A percentile compares a stretch with the other conserved stretches of the same genome.
phyloP scores from a whole-genome alignment of 192 early-diverging fungal genomes.

The Ambispora gerdemannii region DNA sequence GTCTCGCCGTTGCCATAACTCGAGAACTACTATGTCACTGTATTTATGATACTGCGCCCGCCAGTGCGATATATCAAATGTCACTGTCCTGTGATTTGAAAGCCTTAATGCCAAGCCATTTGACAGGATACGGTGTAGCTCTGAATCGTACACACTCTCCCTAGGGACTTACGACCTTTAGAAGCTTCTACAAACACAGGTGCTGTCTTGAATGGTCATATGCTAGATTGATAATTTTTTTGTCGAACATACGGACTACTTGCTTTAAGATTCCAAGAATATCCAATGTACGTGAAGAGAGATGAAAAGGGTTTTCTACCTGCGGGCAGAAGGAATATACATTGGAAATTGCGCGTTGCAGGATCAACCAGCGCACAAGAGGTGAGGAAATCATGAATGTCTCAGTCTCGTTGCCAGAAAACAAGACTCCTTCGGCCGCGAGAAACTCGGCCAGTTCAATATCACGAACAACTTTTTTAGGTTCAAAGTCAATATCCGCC shows the following conservation, averaged over 20 bases:
- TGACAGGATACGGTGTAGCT: slow-evolving; percentile 31
- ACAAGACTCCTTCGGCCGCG: slow-evolving; percentile 11
- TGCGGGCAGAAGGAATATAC: no score
- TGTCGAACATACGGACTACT: slow-evolving; percentile 30
- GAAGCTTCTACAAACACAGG: slow-evolving; percentile 7
- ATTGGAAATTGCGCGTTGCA: slow-evolving; percentile 11
- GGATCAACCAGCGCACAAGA: slow-evolving; percentile 19
- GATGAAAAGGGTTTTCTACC: no score
- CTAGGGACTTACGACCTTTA: slow-evolving; percentile 23
- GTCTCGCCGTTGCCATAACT: slow-evolving; percentile 32
- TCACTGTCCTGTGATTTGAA: slow-evolving; percentile 31
- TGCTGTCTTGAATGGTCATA: slow-evolving; percentile 31
- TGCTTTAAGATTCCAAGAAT: slow-evolving; percentile 31
- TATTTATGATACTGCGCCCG: slow-evolving; percentile 5
- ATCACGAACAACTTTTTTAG: slow-evolving; percentile 3
- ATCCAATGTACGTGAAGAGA: no score
- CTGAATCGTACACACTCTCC: slow-evolving; percentile 35
- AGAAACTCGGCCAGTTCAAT: slow-evolving; percentile 19
- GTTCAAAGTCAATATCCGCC: slow-evolving; percentile 17
- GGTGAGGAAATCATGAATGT: slow-evolving; percentile 23
- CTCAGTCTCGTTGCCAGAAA: background rate
- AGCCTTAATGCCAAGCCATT: slow-evolving; percentile 24
- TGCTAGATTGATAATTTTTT: slow-evolving; percentile 22
- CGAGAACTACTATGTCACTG: slow-evolving; percentile 33
- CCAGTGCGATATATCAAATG: slow-evolving; percentile 31